A percentile compares a stretch with the other conserved stretches of the same genome.
Evolutionary conservation across 805 yeast species (phyloP).

Genomic region (Cyberlindnera mrakii): DNA sequence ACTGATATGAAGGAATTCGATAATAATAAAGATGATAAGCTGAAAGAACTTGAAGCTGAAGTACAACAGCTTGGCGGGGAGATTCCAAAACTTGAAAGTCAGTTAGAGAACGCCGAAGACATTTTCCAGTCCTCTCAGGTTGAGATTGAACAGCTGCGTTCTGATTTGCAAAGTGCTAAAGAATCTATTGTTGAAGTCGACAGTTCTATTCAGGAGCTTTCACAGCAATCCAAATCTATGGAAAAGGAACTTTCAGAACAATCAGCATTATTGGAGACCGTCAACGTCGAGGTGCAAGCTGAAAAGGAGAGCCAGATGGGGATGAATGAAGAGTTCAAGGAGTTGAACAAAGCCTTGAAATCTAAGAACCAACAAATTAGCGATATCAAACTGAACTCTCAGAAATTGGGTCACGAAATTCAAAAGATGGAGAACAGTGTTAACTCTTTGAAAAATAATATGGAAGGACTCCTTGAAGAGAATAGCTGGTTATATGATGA

Average conservation of each 20-base stretch:
- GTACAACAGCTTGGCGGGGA: slow-evolving; percentile 35
- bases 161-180: slow-evolving; percentile 44
- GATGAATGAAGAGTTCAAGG: slow-evolving; percentile 70
- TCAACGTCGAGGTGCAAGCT: slow-evolving; percentile 19
- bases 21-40: slow-evolving; percentile 71
- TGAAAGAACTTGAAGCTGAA: slow-evolving; percentile 56
- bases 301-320: slow-evolving; percentile 56
- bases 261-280: slow-evolving; percentile 21
- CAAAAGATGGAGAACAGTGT: slow-evolving; percentile 39
- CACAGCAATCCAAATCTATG: slow-evolving; percentile 20
- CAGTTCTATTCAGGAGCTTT: slow-evolving; percentile 29
- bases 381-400: slow-evolving; percentile 44
- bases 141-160: slow-evolving; percentile 60
- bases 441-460: slow-evolving; percentile 29
- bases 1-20: slow-evolving; percentile 79
- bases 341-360: slow-evolving; percentile 42
- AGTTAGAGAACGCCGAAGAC: slow-evolving; percentile 42
- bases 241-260: slow-evolving; percentile 26
- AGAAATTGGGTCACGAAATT: slow-evolving; percentile 48
- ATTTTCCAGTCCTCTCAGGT: slow-evolving; percentile 58
- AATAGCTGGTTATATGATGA: slow-evolving; percentile 73
- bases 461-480: slow-evolving; percentile 43
- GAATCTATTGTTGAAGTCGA: slow-evolving; percentile 36
- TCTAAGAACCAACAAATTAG: slow-evolving; percentile 34
- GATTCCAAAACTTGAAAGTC: slow-evolving; percentile 30